Base-by-base conservation (phyloP, 768 basidiomycete species). In the Panaeolus cyanescens region DNA sequence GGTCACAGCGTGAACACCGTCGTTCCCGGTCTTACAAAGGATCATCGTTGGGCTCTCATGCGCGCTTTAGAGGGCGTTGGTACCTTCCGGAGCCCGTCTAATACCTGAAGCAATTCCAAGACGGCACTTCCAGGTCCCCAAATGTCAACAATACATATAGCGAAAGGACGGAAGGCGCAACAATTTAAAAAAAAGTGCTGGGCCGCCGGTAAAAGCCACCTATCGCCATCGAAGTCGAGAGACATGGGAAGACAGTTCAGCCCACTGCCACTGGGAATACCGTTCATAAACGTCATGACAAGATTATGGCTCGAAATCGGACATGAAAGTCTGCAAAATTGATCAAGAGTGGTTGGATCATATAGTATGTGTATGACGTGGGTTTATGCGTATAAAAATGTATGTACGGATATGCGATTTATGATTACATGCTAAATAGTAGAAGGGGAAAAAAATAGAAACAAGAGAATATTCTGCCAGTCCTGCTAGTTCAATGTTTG, bases 181-280 rank as follows among this genome's bases (percentile, higher is more conserved):
- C n/a, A n/a, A n/a, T n/a, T n/a, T n/a, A n/a, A n/a, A 13, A 34
- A 28, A 28, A 12, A 12, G 25, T 28, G 13, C 45, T 50, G 45
- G 45, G 45, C 45, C 45, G 45, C 45, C 45, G 45, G 45, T 50
- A 50, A 50, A 28, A 25, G 45, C 45, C 45, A 50, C 25, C 45
- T 50, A 50, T 25, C 45, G 25, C 25, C 45, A 50, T 50, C 10
- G 6, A 20, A 50, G 30, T 50, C 10, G 6, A 20, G 30, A 28
- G 25, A 50, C 45, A 50, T 50, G 45, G 25, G 45, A 50, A 50
- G 25, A 7, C 40, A 42, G 5, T 9, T 22, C 19, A 6, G 12
- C 25, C 45, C 45, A 50, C 45, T 50, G 45, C 45, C 45, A 50
- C 28, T 50, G 45, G 13, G 45, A 50, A 50, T 39, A 12, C 9